Conservation (phyloP, 495 filamentous ascomycete species). For the Aspergillus ellipticus region DNA sequence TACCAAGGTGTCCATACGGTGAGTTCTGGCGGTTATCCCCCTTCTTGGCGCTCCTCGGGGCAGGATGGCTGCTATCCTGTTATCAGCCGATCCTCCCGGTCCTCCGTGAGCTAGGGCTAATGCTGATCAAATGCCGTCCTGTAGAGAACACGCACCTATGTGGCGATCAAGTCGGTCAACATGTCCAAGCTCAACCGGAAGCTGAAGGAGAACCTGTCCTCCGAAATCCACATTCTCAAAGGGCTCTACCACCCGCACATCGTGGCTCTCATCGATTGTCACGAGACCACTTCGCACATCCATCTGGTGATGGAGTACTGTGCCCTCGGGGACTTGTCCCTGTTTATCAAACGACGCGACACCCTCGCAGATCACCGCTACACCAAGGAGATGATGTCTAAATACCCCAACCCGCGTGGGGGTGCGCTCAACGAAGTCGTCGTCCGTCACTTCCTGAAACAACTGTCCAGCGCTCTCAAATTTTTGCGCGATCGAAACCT, state of each 20-base stretch:
- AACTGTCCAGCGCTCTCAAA: slow-evolving; percentile 86
- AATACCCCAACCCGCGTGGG: slow-evolving; percentile 78
- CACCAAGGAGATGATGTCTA: slow-evolving; percentile 78
- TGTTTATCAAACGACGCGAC: slow-evolving; percentile 92
- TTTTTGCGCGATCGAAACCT: slow-evolving; percentile 81
- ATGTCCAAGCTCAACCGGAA: slow-evolving; percentile 86
- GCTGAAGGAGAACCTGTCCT: slow-evolving; percentile 90
- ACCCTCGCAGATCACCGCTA: slow-evolving; percentile 69
- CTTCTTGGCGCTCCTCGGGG: background rate
- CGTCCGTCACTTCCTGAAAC: slow-evolving; percentile 92
- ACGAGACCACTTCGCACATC: slow-evolving; percentile 81
- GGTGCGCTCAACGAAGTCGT: slow-evolving; percentile 91
- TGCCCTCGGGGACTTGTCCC: slow-evolving; percentile 84
- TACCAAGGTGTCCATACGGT: slow-evolving; percentile 83
- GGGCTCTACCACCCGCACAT: slow-evolving; percentile 93
- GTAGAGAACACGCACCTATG: slow-evolving; percentile 61
- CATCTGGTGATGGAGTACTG: slow-evolving; percentile 99
- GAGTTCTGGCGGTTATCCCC: slow-evolving; percentile 31
- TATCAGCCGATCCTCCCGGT: background rate
- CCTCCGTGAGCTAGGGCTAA: background rate
- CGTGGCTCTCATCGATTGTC: slow-evolving; percentile 89
- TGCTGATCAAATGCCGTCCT: background rate
- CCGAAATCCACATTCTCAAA: slow-evolving; percentile 92
- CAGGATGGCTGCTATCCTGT: background rate
- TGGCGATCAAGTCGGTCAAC: slow-evolving; percentile 95